Base-by-base conservation (phyloP, 163 green algal genomes). In the Scenedesmus sp. region DNA sequence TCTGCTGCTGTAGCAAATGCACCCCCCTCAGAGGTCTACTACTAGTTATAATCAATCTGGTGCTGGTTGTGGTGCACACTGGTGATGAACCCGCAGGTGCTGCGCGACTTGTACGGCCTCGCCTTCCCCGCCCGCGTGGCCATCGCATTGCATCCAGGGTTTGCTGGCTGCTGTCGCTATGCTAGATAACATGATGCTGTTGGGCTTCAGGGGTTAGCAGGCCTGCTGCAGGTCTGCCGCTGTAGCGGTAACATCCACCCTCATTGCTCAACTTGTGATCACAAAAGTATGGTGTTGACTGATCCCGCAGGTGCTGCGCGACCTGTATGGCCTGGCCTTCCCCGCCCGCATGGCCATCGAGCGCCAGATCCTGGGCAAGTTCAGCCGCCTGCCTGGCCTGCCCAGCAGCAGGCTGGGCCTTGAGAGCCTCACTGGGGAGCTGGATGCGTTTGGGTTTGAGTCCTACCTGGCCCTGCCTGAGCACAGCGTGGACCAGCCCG, bases 391-490 rank as follows among this genome's bases (percentile, higher is more conserved):
- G n/a, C 90, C 90, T 15, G 90, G 90, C 56, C 88, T 98, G n/a
- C 95, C 95, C 8, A 98, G 95, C 7, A 97, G 95, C 3, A 90
- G 95, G 76, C 92, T 99, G 46, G 96, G 96, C 2, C 91, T 98
- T 23, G 96, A 99, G 77, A 93, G 95, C 12, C 84, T 98, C 46
- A 98, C 94, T 12, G 97, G 97, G 18, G 93, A 94, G 81, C 96
- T 99, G 54, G 97, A 99, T 86, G 95, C 98, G 59, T 99, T 98
- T 91, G 84, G 82, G 0, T 98, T 98, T 79, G 96, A 97, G 81
- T 96, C 94, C 1, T 99, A 98, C 92, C 92, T 99, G 10, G 93
- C 91, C 56, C 81, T 94, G 13, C 93, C 95, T 3, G 93, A 94
- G 4, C 88, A 96, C 20, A 92, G 62, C 2, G 94, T 96, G 73